A percentile compares a stretch with the other conserved stretches of the same genome.
phyloP scores from a whole-genome alignment of 176 grass and related monocot species.

The Musa acuminata region DNA sequence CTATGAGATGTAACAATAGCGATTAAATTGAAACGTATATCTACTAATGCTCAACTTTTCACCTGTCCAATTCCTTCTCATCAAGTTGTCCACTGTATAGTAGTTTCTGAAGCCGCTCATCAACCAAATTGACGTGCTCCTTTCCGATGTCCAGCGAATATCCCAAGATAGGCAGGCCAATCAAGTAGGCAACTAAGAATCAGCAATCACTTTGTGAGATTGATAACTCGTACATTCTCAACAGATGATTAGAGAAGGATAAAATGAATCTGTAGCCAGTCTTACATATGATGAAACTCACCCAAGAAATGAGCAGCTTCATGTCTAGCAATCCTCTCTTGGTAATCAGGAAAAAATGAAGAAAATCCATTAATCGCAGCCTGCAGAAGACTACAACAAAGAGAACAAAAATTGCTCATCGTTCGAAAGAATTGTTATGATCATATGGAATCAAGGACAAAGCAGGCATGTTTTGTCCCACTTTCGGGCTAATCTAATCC shows the following conservation, averaged over 20 bases:
- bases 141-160: conserved; percentile 95
- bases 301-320: conserved; percentile 92
- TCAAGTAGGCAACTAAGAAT: conserved; percentile 69
- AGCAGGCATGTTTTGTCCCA: neutral
- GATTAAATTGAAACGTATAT: neutral
- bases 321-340: conserved; percentile 86
- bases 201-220: conserved; percentile 2
- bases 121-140: conserved; percentile 88
- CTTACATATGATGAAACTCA: conserved; percentile 10
- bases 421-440: neutral
- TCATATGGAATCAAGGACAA: neutral
- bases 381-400: conserved; percentile 59
- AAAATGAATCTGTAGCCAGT: neutral
- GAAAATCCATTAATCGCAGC: conserved; percentile 75
- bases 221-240: conserved; percentile 4
- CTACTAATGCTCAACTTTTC: neutral
- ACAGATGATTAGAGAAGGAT: neutral
- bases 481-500: too few relatives aligned
- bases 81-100: conserved; percentile 91
- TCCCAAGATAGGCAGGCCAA: conserved; percentile 79
- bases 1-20: neutral
- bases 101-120: conserved; percentile 60
- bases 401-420: neutral
- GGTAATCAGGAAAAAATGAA: conserved; percentile 81
- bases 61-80: conserved; percentile 76